Evolutionary conservation across 306 rosid genomes (phyloP), one percentile per base, ranked within the genome.

Genomic region (Lablab purpureus): DNA sequence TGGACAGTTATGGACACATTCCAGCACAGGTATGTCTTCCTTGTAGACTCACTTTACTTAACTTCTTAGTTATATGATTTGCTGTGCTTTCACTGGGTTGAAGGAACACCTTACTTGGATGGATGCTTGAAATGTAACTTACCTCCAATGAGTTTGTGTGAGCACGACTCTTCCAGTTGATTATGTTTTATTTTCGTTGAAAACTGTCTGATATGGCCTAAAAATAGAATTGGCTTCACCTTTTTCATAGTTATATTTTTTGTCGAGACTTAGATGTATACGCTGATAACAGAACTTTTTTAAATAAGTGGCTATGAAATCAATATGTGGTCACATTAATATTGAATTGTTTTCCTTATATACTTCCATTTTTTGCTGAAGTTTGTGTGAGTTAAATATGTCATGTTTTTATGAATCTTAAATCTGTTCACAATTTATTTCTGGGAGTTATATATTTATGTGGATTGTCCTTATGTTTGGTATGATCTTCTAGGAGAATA

Each of bases 1-100:
- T 84, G 1, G 92, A 88, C 0, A 96, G 87, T 67, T 80, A 80
- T 80, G 91, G 86, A 74, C 83, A 87, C 83, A 87, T 87, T 84
- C 85, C 87, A 60, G 76, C 75, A 73, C 85, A 87, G 74, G 99
- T 92, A 90, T 58, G 85, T 82, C 28, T 18, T 59, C 67, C 22
- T 66, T 56, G 46, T 56, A 23, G 71, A 30, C 49, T 49, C 15
- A 15, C 40, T 55, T 80, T 77, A 27, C 54, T 71, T 56, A 65
- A 34, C 68, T 55, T 72, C 64, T 15, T 19, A 32, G 73, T 66
- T 25, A 18, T 74, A 74, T 37, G 21, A 58, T 82, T 84, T 82
- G 55, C 51, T n/a, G 30, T 55, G 56, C 9, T 78, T 23, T 37
- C 34, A 34, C 56, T 28, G n/a, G 80, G 23, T 74, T 84, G 55